These are phyloP conservation scores for Stagonosporopsis rhizophila DNA, from an alignment of 2,329 filamentous ascomycete genomes.

Conservation along the genomic window DNA sequence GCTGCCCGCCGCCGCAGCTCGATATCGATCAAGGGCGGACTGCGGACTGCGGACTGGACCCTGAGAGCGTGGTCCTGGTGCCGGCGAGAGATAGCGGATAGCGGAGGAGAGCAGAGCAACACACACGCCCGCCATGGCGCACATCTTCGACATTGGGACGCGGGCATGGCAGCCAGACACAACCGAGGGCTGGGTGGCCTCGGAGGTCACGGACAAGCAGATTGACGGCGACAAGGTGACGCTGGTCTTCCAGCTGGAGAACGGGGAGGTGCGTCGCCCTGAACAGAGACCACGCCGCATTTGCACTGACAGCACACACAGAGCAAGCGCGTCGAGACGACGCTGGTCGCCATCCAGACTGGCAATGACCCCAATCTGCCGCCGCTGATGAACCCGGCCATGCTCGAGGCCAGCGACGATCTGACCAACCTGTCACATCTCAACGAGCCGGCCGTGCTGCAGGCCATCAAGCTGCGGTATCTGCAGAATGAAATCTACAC, in stretches of 20 bases:
- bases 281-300: neutral
- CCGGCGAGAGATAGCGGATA: constrained; percentile 12
- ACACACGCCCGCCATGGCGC: constrained; percentile 69
- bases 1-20: constrained; percentile 22
- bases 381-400: constrained; percentile 95
- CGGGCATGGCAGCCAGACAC: constrained; percentile 97
- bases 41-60: constrained; percentile 37
- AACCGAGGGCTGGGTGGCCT: constrained; percentile 96
- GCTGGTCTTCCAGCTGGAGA: constrained; percentile 87
- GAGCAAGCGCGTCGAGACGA: constrained; percentile 82
- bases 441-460: constrained; percentile 96
- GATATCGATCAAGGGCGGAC: constrained; percentile 24
- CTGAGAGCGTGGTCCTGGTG: constrained; percentile 26
- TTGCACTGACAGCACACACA: constrained; percentile 49
- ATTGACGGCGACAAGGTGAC: constrained; percentile 85
- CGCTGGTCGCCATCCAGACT: constrained; percentile 75
- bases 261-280: constrained; percentile 75
- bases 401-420: constrained; percentile 98
- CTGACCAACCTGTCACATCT: constrained; percentile 96
- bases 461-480: constrained; percentile 97
- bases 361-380: constrained; percentile 81
- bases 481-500: constrained; percentile 99
- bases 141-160: constrained; percentile 94
- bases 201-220: constrained; percentile 87
- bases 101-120: constrained; percentile 23